A percentile compares a stretch with the other conserved stretches of the same genome.
These are phyloP conservation scores for Aspergillus latus DNA, from an alignment of 2,329 filamentous ascomycete species.

Conservation along the genomic window DNA sequence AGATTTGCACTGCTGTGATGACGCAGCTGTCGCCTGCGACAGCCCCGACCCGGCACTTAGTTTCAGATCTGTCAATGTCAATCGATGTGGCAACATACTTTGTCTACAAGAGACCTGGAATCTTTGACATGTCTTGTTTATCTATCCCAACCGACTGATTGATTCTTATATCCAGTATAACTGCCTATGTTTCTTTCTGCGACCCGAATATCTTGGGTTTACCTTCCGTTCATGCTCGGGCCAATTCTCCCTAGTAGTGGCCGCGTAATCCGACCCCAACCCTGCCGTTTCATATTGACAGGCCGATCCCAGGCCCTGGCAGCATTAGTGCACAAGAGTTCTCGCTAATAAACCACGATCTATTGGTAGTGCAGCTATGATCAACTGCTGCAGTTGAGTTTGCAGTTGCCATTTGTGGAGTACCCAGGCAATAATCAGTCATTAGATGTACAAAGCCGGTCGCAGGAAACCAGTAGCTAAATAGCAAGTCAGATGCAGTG, in stretches of 20 bases:
- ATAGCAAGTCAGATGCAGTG: background rate
- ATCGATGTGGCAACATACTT: background rate
- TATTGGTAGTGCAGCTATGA: background rate
- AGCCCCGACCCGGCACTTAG: background rate
- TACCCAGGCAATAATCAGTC: background rate
- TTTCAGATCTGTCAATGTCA: background rate
- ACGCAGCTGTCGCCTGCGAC: slow-evolving; percentile 4
- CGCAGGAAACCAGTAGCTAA: background rate
- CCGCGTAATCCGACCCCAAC: slow-evolving; percentile 10
- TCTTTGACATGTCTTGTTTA: background rate
- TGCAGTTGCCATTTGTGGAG: background rate
- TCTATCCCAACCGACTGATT: background rate
- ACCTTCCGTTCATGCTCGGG: background rate
- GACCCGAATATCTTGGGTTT: background rate
- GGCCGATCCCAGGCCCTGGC: background rate
- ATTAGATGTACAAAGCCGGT: background rate
- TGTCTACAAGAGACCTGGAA: background rate
- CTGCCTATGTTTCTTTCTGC: background rate
- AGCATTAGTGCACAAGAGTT: background rate
- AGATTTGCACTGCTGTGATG: slow-evolving; percentile 14
- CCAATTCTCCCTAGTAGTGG: background rate
- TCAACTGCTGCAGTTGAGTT: background rate
- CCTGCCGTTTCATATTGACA: slow-evolving; percentile 11
- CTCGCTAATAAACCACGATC: background rate
- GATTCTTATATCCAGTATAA: background rate